Evolutionary conservation across 148 eudicot genomes (phyloP).

Genomic region (Cornus suecica): DNA sequence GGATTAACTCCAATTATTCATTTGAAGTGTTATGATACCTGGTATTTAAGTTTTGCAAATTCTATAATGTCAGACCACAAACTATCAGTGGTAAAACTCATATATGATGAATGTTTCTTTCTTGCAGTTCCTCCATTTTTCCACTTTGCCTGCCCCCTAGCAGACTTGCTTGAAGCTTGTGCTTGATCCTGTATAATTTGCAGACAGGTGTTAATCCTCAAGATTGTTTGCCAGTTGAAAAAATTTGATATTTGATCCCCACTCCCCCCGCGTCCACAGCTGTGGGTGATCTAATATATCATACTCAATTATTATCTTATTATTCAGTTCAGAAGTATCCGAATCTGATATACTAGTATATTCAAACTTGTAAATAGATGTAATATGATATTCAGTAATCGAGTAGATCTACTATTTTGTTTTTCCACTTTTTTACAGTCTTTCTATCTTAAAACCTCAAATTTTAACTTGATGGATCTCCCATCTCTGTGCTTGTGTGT

Average conservation of each 20-base stretch:
- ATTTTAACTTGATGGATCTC: background rate
- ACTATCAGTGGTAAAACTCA: conserved; percentile 54
- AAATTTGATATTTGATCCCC: conserved; percentile 3
- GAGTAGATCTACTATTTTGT: no score
- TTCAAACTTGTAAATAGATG: no score
- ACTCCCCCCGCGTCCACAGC: no score
- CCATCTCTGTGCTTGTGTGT: background rate
- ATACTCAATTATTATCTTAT: no score
- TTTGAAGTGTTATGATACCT: conserved; percentile 40
- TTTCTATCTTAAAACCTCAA: background rate
- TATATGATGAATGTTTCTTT: conserved; percentile 39
- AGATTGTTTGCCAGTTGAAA: background rate
- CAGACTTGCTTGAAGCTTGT: conserved; percentile 46
- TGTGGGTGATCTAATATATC: background rate
- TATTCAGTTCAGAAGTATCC: no score
- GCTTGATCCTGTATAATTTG: conserved; percentile 45
- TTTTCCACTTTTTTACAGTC: background rate
- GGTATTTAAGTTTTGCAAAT: conserved; percentile 86
- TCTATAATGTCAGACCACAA: conserved; percentile 82
- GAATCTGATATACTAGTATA: no score
- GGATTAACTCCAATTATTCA: background rate
- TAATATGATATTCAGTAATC: no score
- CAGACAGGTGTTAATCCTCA: background rate
- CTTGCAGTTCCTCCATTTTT: conserved; percentile 42
- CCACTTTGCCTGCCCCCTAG: conserved; percentile 48